A percentile compares a stretch with the other conserved stretches of the same genome.
phyloP scores from a whole-genome alignment of 495 filamentous ascomycete species.

The Talaromyces stipitatus region DNA sequence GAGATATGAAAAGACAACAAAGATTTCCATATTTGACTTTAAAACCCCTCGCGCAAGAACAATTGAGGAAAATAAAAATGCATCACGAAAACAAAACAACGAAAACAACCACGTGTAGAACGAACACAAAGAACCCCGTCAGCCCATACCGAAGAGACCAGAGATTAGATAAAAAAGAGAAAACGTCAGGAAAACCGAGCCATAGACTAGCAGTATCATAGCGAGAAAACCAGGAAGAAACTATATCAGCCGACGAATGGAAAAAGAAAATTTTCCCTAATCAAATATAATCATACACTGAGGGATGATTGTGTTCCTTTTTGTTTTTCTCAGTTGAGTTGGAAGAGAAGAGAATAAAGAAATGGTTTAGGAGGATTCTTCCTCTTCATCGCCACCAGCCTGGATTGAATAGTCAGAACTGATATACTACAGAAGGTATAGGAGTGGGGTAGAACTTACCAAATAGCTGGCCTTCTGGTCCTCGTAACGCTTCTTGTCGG shows the following conservation, averaged over 20 bases:
- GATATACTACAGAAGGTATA: neutral
- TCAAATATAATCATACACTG: constrained; percentile 4
- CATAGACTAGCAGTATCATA: neutral
- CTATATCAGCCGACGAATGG: neutral
- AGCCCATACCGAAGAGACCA: constrained; percentile 8
- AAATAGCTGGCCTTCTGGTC: constrained; percentile 92
- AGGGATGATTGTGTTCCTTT: constrained; percentile 1
- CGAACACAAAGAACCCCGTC: constrained; percentile 3
- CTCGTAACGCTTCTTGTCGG: constrained; percentile 98
- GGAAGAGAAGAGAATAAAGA: neutral
- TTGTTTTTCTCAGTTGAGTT: neutral
- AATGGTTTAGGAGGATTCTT: constrained; percentile 5
- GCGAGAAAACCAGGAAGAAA: neutral
- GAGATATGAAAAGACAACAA: neutral
- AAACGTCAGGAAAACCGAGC: neutral
- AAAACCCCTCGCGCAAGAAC: neutral
- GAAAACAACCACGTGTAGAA: neutral
- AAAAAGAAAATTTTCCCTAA: constrained; percentile 1
- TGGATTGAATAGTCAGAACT: neutral
- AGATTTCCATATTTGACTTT: constrained; percentile 2
- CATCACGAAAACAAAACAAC: neutral
- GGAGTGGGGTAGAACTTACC: constrained; percentile 40
- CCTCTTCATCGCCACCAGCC: constrained; percentile 6
- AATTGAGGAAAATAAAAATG: neutral
- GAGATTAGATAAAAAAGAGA: constrained; percentile 2